These are phyloP conservation scores for Gymnopilus dilepis DNA, from an alignment of 768 basidiomycete genomes.

Conservation along the genomic window DNA sequence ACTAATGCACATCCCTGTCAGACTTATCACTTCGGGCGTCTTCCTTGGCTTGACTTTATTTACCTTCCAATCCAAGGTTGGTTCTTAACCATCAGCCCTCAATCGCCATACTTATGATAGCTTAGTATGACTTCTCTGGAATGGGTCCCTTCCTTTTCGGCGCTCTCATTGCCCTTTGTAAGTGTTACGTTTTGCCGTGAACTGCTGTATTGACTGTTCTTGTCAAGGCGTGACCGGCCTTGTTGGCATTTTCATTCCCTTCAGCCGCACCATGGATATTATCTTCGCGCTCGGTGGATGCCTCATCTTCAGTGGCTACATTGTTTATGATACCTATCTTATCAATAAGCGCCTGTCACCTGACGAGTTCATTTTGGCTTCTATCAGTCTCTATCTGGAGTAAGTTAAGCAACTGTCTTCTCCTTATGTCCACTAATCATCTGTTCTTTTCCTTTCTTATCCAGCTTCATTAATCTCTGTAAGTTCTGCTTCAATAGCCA, in stretches of 20 bases:
- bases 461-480: constrained; percentile 88
- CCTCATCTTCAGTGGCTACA: constrained; percentile 87
- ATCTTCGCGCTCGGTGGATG: constrained; percentile 79
- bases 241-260: constrained; percentile 87
- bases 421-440: constrained; percentile 14
- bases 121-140: constrained; percentile 90
- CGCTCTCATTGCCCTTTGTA: constrained; percentile 79
- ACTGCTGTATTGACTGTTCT: background rate
- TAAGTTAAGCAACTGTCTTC: constrained; percentile 42
- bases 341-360: constrained; percentile 90
- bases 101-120: background rate
- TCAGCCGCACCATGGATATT: constrained; percentile 80
- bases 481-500: constrained; percentile 36
- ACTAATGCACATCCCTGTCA: no score
- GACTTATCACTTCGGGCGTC: constrained; percentile 88
- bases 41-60: constrained; percentile 95
- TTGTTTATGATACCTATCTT: constrained; percentile 89
- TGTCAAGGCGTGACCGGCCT: constrained; percentile 76
- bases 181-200: constrained; percentile 25
- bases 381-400: constrained; percentile 95
- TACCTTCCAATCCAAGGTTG: constrained; percentile 91
- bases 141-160: constrained; percentile 92
- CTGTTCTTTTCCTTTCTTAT: constrained; percentile 22
- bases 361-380: constrained; percentile 92
- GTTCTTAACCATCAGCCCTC: background rate